Conservation (phyloP, 768 basidiomycete genomes). For the Boletus reticuloceps region DNA sequence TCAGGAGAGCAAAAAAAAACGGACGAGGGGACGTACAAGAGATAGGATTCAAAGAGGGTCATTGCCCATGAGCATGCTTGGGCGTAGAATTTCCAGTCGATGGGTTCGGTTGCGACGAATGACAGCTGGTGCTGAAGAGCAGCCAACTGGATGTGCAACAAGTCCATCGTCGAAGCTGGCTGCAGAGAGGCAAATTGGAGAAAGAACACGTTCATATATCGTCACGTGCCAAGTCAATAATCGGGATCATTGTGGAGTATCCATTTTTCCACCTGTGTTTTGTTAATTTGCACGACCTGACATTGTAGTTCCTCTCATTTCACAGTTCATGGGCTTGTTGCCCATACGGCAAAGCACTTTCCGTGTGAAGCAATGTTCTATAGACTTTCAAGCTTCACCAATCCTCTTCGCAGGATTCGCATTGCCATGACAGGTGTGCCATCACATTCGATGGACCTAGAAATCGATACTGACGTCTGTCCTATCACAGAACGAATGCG, state of each 20-base stretch:
- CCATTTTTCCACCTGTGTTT: conserved; percentile 13
- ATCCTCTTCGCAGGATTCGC: too few relatives aligned
- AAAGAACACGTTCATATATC: conserved; percentile 8
- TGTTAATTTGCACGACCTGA: too few relatives aligned
- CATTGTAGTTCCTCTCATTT: too few relatives aligned
- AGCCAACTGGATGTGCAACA: conserved; percentile 56
- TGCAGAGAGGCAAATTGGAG: too few relatives aligned
- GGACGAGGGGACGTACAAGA: conserved; percentile 57
- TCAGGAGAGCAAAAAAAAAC: not conserved
- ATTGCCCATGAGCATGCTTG: conserved; percentile 74
- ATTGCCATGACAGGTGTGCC: not conserved
- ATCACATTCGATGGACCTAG: not conserved
- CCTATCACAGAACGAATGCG: not conserved
- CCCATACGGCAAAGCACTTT: too few relatives aligned
- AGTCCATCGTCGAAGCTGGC: conserved; percentile 39
- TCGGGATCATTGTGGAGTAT: conserved; percentile 1
- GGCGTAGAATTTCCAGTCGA: conserved; percentile 84
- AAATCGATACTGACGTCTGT: not conserved
- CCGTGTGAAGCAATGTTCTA: too few relatives aligned
- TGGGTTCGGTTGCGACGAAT: conserved; percentile 68
- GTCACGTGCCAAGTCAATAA: conserved; percentile 11
- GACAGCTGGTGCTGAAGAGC: conserved; percentile 60
- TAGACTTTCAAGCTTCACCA: too few relatives aligned
- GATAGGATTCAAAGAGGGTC: conserved; percentile 82
- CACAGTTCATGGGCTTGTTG: too few relatives aligned